Base-by-base conservation (phyloP, 352 stramenopile species). In the Saprolegnia parasitica region DNA sequence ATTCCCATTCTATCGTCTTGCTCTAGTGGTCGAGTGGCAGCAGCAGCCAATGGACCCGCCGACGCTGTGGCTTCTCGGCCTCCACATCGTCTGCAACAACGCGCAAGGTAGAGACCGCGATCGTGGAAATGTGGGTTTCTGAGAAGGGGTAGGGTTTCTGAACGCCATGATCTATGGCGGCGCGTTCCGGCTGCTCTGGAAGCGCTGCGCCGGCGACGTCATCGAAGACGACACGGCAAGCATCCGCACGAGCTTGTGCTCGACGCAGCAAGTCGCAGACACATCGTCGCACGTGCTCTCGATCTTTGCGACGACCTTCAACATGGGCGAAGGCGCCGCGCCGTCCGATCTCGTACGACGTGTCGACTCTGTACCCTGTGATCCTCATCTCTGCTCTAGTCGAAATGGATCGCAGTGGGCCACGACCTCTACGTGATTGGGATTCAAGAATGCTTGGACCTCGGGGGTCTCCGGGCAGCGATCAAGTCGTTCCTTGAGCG, bases 391-490 rank as follows among this genome's bases (percentile, higher is more conserved):
- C 3, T 16, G 11, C 11, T 60, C 52, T 55, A 86, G 71, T 61
- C 71, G 2, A 67, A 81, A 65, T 97, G 90, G 90, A 93, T 97
- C 71, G 86, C 89, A n/a, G 68, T 81, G 8, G 88, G 87, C 24
- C 76, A 93, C 68, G 89, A 97, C 57, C 77, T 97, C 0, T 97
- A 96, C 55, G 87, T 95, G 18, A 89, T 97, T 49, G 90, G 88
- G n/a, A 83, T 96, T 6, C 89, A 97, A 66, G 90, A 97, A 72
- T 97, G 90, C 74, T 90, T 96, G 78, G 78, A 92, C 54, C 73
- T 96, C 45, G 76, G 61, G 10, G 82, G 89, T 32, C 65, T 97
- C 5, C 79, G 90, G 46, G 75, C 77, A 37, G 86, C 86, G 47
- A 78, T 95, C 16, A 67, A 84, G 29, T 76, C 83, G 15, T 77